Conservation (phyloP, 148 eudicot species). For the Camellia sinensis region DNA sequence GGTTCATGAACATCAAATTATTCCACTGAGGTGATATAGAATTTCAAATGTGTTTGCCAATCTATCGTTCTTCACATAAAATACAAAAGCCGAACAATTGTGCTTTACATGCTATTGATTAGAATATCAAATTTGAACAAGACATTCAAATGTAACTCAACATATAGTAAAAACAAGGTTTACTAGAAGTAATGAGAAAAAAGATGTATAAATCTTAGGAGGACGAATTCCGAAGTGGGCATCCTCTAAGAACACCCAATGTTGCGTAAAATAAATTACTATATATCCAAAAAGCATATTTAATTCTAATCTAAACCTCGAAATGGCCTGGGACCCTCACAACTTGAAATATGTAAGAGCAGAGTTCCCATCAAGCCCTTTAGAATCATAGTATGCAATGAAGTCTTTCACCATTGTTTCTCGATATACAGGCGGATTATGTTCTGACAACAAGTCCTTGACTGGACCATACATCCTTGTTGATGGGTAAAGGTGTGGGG, state of each 20-base stretch:
- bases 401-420: conserved; percentile 13
- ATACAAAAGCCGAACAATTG: too few relatives aligned
- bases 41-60: too few relatives aligned
- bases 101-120: too few relatives aligned
- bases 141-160: too few relatives aligned
- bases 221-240: not conserved
- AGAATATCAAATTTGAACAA: too few relatives aligned
- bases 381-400: conserved; percentile 3
- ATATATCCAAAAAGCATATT: not conserved
- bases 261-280: not conserved
- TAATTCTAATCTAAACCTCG: not conserved
- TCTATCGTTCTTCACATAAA: too few relatives aligned
- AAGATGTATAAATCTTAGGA: not conserved
- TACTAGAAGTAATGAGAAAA: too few relatives aligned
- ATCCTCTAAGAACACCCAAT: not conserved
- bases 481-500: conserved; percentile 1
- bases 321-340: not conserved
- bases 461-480: conserved; percentile 15
- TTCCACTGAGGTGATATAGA: too few relatives aligned
- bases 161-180: too few relatives aligned
- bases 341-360: conserved; percentile 14
- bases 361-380: conserved; percentile 20
- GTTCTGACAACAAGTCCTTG: conserved; percentile 21
- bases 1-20: too few relatives aligned
- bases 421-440: conserved; percentile 10